Base-by-base conservation (phyloP, 2,329 filamentous ascomycete species). In the Escovopsis sp. region DNA sequence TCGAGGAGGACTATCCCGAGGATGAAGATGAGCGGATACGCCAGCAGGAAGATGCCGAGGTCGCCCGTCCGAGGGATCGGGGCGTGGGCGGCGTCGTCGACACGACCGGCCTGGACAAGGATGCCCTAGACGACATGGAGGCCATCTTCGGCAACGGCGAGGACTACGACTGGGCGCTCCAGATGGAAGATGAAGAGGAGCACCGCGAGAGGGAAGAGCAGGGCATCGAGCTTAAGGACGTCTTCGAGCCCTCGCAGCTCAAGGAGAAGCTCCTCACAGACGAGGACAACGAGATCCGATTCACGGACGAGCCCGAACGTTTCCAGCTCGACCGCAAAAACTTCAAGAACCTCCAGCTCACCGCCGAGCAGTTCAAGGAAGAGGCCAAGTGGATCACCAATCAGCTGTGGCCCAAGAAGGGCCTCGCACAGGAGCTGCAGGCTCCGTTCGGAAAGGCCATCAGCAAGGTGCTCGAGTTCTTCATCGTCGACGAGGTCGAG, bases 191-290 rank as follows among this genome's bases (percentile, higher is more conserved):
- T 38, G 81, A 87, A 40, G 82, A 88, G 50, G 85, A 93, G 50
- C 80, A 85, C 39, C 78, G 82, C 44, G 72, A 83, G 50, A 75
- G 80, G 46, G 83, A 85, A 47, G 85, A 93, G 50, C 84, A 88
- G 54, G 80, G 81, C 37, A 77, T 96, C 36, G 86, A 95, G 61
- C 75, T 98, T 48, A 95, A 96, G 65, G 89, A 98, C 58, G 89
- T 98, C 40, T 98, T 98, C 55, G 91, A 98, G 62, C 91, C 91
- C 1, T 94, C 88, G 3, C 87, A 98, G 59, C 74, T 98, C 34
- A 80, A 82, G 44, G 91, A 98, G 64, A 89, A 86, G 64, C 82
- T 96, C 60, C 75, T 98, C 52, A 98, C 91, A 8, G 91, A 96
- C 45, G 87, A 88, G 49, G 91, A 98, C 60, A 94, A 96, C 59